Percentiles rank a stretch among this genome's conserved stretches.
Conservation (phyloP, 2,329 filamentous ascomycete species). For the Nemania abortiva region DNA sequence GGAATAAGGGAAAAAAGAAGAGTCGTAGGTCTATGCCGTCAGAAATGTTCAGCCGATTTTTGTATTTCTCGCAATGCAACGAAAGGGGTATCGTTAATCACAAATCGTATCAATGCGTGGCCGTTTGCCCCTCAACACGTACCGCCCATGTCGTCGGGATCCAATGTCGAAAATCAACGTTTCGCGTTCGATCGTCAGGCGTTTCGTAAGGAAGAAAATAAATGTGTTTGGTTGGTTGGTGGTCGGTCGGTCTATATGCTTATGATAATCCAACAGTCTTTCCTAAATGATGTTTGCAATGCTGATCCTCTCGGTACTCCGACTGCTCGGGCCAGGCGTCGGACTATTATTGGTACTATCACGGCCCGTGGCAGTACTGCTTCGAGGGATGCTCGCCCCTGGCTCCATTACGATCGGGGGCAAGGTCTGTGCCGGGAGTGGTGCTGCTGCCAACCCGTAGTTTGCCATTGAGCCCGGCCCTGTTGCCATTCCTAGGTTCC, state of each 20-base stretch:
- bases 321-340: conserved; percentile 50
- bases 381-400: conserved; percentile 42
- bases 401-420: conserved; percentile 53
- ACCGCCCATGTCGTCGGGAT: conserved; percentile 30
- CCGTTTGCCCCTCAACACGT: conserved; percentile 30
- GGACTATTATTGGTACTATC: conserved; percentile 52
- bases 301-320: conserved; percentile 59
- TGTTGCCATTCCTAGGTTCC: conserved; percentile 61
- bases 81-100: conserved; percentile 45
- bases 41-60: conserved; percentile 31
- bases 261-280: conserved; percentile 5
- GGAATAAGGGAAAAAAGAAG: not conserved
- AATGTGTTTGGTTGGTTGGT: not conserved
- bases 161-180: conserved; percentile 29
- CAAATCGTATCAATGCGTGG: conserved; percentile 42
- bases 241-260: conserved; percentile 31
- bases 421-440: conserved; percentile 47
- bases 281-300: conserved; percentile 60
- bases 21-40: conserved; percentile 39
- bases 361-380: conserved; percentile 39
- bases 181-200: conserved; percentile 40
- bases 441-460: conserved; percentile 39
- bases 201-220: conserved; percentile 38
- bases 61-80: conserved; percentile 39
- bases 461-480: conserved; percentile 46